Percentiles rank a stretch among this genome's conserved stretches.
Conservation (phyloP, 495 filamentous ascomycete species). For the Xylaria venustula region DNA sequence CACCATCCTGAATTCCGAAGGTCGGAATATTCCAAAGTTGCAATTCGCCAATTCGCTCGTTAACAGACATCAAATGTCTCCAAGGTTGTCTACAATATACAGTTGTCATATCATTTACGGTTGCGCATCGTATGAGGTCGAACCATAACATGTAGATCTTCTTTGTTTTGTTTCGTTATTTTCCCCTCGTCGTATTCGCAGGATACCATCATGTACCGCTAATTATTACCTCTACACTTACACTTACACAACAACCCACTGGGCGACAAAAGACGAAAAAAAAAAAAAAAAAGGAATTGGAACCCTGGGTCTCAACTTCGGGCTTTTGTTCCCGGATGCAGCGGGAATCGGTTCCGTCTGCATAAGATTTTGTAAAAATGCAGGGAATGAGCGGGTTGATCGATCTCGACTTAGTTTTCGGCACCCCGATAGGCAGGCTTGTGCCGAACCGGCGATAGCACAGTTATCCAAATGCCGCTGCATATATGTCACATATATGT, state of each 20-base stretch:
- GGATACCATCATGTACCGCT: no score
- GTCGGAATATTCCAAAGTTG: background rate
- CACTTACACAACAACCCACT: background rate
- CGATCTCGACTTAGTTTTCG: slow-evolving; percentile 9
- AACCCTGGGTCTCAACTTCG: slow-evolving; percentile 10
- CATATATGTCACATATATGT: no score
- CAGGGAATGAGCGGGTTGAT: slow-evolving; percentile 14
- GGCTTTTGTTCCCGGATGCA: slow-evolving; percentile 4
- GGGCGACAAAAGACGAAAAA: no score
- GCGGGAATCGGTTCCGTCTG: slow-evolving; percentile 17
- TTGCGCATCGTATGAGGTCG: slow-evolving; percentile 8
- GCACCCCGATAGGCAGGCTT: slow-evolving; percentile 8
- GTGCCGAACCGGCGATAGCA: background rate
- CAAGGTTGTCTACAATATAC: background rate
- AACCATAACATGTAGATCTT: background rate
- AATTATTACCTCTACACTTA: no score
- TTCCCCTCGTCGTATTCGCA: background rate
- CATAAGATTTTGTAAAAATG: slow-evolving; percentile 2
- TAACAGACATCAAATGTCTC: background rate
- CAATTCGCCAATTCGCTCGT: background rate
- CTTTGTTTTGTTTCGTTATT: background rate
- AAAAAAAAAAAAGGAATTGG: background rate
- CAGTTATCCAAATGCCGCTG: background rate
- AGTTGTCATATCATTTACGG: background rate
- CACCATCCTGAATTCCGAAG: background rate